Conservation (phyloP, 768 basidiomycete genomes). For the Fibroporia radiculosa region DNA sequence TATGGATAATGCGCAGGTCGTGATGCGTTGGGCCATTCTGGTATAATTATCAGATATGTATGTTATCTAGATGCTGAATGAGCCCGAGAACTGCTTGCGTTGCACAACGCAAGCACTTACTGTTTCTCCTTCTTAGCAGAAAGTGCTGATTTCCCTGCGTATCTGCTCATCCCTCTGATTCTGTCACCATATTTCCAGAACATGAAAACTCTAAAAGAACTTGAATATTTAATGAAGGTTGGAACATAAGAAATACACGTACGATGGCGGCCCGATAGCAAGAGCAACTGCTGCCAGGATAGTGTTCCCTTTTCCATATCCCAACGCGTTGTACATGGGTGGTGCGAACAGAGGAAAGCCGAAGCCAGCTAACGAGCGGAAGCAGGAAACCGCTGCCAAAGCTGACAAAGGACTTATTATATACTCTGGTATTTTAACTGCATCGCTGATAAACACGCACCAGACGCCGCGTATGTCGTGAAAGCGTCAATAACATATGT, state of each 20-base stretch:
- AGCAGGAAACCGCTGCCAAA: constrained; percentile 52
- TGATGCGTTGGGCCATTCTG: too few species aligned
- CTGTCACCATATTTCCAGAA: constrained; percentile 37
- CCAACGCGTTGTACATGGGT: constrained; percentile 53
- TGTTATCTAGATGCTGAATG: too few species aligned
- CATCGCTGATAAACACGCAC: constrained; percentile 24
- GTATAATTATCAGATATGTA: too few species aligned
- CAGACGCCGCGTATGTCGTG: constrained; percentile 60
- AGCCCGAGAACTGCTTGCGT: too few species aligned
- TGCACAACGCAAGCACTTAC: too few species aligned
- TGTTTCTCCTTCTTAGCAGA: too few species aligned
- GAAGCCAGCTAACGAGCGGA: constrained; percentile 63
- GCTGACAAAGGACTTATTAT: constrained; percentile 30
- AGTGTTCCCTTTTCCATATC: constrained; percentile 63
- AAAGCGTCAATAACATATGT: constrained; percentile 65
- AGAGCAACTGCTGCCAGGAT: constrained; percentile 52
- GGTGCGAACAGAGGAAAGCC: constrained; percentile 71
- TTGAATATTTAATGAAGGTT: constrained; percentile 26
- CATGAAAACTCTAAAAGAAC: constrained; percentile 28
- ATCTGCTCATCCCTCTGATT: constrained; percentile 30
- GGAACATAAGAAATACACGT: constrained; percentile 24
- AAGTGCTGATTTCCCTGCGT: constrained; percentile 3
- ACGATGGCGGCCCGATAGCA: constrained; percentile 49
- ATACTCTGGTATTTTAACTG: neutral
- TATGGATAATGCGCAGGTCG: too few species aligned